These are phyloP conservation scores for Mycena galericulata DNA, from an alignment of 768 basidiomycete species.

Conservation along the genomic window DNA sequence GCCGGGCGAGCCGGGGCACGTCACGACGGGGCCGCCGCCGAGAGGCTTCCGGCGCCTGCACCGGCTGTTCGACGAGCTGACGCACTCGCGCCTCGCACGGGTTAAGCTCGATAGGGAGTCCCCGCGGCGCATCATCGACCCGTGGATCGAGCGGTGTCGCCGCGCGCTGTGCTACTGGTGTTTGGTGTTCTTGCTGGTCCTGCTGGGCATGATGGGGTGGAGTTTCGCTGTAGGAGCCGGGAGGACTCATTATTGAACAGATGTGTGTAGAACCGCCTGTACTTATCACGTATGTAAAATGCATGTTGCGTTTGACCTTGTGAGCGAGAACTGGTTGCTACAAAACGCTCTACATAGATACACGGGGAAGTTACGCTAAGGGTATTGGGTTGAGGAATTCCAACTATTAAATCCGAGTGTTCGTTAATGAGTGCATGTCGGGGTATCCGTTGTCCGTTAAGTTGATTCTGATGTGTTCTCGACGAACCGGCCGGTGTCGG, in stretches of 20 bases:
- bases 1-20: slow-evolving; percentile 24
- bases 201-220: slow-evolving; percentile 31
- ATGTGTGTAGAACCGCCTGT: background rate
- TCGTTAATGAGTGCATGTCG: background rate
- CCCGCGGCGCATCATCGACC: slow-evolving; percentile 33
- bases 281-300: slow-evolving; percentile 17
- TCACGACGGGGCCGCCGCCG: slow-evolving; percentile 24
- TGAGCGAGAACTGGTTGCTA: too few relatives aligned
- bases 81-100: slow-evolving; percentile 24
- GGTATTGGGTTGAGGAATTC: too few relatives aligned
- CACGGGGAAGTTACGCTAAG: too few relatives aligned
- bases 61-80: slow-evolving; percentile 25
- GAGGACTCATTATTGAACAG: slow-evolving; percentile 19
- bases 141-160: slow-evolving; percentile 34
- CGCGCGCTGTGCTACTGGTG: slow-evolving; percentile 33
- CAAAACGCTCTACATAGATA: too few relatives aligned
- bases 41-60: slow-evolving; percentile 21
- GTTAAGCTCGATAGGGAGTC: slow-evolving; percentile 28
- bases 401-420: too few relatives aligned
- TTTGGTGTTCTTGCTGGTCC: slow-evolving; percentile 5
- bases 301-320: too few relatives aligned
- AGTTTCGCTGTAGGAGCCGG: slow-evolving; percentile 33
- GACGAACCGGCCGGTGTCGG: slow-evolving; percentile 25
- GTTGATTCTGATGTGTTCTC: slow-evolving; percentile 21
- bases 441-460: background rate